These are phyloP conservation scores for Sequoia sempervirens DNA, from an alignment of 75 land plant genomes.

Conservation along the genomic window DNA sequence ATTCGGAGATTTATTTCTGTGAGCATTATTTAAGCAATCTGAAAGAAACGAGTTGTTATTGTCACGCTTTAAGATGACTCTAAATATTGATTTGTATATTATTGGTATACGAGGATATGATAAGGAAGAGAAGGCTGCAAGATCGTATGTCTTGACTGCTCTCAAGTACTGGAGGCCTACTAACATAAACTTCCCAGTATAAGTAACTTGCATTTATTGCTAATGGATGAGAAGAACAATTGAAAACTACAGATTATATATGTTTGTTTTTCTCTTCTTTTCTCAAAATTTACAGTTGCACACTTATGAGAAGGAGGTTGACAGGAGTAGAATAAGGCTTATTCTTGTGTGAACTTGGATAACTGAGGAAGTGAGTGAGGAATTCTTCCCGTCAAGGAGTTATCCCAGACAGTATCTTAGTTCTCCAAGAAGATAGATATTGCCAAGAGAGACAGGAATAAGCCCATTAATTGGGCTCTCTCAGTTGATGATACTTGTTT, in stretches of 20 bases:
- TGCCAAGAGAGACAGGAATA: too few relatives aligned
- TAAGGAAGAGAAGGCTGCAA: conserved; percentile 96
- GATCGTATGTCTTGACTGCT: conserved; percentile 97
- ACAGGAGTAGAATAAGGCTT: neutral
- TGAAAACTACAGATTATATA: neutral
- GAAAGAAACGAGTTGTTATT: neutral
- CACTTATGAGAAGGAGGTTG: conserved; percentile 65
- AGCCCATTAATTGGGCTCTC: too few relatives aligned
- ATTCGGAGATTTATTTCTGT: neutral
- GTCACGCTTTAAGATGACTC: neutral
- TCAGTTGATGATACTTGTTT: too few relatives aligned
- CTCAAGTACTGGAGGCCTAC: conserved; percentile 96
- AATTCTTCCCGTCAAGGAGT: too few relatives aligned
- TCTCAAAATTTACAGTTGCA: conserved; percentile 34
- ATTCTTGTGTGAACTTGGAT: too few relatives aligned
- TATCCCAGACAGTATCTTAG: too few relatives aligned
- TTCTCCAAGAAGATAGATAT: too few relatives aligned
- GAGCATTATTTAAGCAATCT: neutral
- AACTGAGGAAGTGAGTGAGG: too few relatives aligned
- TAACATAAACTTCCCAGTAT: conserved; percentile 92
- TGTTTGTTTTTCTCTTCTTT: neutral
- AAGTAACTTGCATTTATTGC: neutral
- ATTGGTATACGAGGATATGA: conserved; percentile 79
- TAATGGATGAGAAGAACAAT: neutral
- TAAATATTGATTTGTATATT: neutral